These are phyloP conservation scores for Kodamaea sp. DNA, from an alignment of 1,139 yeast genomes.

Conservation along the genomic window DNA sequence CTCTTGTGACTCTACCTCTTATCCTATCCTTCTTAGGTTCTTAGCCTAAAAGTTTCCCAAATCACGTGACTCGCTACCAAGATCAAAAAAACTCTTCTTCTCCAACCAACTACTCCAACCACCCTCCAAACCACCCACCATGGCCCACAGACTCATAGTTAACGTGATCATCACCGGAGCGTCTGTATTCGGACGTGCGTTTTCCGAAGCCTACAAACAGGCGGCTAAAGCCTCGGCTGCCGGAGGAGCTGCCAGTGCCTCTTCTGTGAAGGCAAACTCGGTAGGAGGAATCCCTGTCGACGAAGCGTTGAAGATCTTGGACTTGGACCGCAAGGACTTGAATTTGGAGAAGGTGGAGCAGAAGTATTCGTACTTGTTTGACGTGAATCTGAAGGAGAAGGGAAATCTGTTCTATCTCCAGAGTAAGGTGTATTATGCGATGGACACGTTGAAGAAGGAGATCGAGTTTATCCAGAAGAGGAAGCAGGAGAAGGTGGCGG, in stretches of 20 bases:
- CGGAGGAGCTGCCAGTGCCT: slow-evolving; percentile 53
- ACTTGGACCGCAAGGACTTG: slow-evolving; percentile 63
- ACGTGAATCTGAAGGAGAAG: slow-evolving; percentile 87
- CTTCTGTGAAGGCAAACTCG: slow-evolving; percentile 51
- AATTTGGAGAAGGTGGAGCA: slow-evolving; percentile 64
- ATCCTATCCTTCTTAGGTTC: too few relatives aligned
- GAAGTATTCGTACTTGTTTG: slow-evolving; percentile 81
- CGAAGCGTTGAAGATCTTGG: slow-evolving; percentile 90
- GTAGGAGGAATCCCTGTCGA: slow-evolving; percentile 81
- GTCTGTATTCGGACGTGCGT: slow-evolving; percentile 92
- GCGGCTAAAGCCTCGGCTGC: slow-evolving; percentile 88
- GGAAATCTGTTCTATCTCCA: slow-evolving; percentile 93
- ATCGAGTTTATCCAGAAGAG: slow-evolving; percentile 44
- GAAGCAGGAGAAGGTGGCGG: slow-evolving; percentile 24
- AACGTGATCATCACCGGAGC: slow-evolving; percentile 94
- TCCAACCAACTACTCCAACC: slow-evolving; percentile 2
- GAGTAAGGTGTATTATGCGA: slow-evolving; percentile 79
- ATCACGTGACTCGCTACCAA: too few relatives aligned
- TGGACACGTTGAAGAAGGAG: slow-evolving; percentile 50
- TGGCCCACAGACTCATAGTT: slow-evolving; percentile 90
- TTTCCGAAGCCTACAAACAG: slow-evolving; percentile 95
- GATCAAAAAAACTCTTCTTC: too few relatives aligned
- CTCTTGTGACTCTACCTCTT: too few relatives aligned
- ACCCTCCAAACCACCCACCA: slow-evolving; percentile 14
- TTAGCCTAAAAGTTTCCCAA: too few relatives aligned